Base-by-base conservation (phyloP, 768 basidiomycete genomes). In the Tricholoma terreum region DNA sequence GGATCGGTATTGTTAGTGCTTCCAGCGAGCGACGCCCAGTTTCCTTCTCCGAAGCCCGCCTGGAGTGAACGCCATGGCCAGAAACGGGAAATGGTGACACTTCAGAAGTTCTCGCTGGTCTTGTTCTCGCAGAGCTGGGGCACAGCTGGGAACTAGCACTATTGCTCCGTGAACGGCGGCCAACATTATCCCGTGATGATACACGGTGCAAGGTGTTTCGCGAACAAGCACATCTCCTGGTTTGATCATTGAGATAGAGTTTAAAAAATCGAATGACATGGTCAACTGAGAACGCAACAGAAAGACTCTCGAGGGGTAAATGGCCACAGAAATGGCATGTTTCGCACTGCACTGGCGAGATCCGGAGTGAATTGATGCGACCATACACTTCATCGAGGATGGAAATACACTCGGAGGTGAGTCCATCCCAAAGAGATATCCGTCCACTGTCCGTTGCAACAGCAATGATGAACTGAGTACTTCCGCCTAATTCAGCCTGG, bases 401-500 rank as follows among this genome's bases (percentile, higher is more conserved):
- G 53, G 78, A 73, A 38, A 92, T 79, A 58, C 85, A 84, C 60
- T 85, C 85, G 10, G 80, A 78, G 6, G 84, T 84, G n/a, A 72
- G 63, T 7, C 77, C 83, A 64, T 92, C 89, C 91, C 90, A 93
- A 11, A 93, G 63, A 0, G 91, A 89, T 19, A 92, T 76, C 9
- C 81, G 74, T 9, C 91, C 90, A 1, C 80, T 77, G 51, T 84
- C 80, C 2, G 89, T 87, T 15, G 83, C 82, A 11, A 81, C 80
- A 38, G 77, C 84, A 14, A 91, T 67, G 58, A 92, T 76, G 14
- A 84, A 67, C 17, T 79, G 80, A 12, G 71, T 70, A 46, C 68
- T 73, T 6, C 82, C 83, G 35, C 77, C 80, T 51, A 88, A 65
- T 52, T 82, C 79, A 49, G 81, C 68, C 46, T 71, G 70, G 61